Conservation (phyloP, 345 rosid genomes). For the Xanthoceras sorbifolium region DNA sequence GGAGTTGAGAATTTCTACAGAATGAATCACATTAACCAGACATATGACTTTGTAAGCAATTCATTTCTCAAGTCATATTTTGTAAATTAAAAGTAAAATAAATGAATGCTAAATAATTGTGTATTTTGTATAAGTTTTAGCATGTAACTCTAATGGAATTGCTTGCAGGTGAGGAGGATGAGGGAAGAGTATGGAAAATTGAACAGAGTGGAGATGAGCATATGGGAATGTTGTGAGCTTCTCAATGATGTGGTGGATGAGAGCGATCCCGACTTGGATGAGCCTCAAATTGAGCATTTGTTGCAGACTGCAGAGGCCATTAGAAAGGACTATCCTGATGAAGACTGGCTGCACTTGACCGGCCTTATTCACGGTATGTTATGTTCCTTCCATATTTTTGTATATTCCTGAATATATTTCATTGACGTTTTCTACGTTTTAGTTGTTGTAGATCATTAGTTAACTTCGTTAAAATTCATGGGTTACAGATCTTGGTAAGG, state of each 20-base stretch:
- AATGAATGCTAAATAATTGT: neutral
- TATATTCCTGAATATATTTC: neutral
- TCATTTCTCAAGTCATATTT: neutral
- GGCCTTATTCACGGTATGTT: conserved; percentile 60
- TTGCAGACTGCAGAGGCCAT: conserved; percentile 73
- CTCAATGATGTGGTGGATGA: conserved; percentile 68
- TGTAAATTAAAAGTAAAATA: neutral
- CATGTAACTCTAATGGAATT: neutral
- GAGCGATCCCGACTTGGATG: conserved; percentile 75
- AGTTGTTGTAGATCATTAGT: neutral
- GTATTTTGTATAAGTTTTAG: neutral
- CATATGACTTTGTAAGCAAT: conserved; percentile 67
- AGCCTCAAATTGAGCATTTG: conserved; percentile 65
- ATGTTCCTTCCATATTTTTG: neutral
- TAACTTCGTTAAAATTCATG: neutral
- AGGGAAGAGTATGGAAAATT: conserved; percentile 51
- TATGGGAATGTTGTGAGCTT: conserved; percentile 75
- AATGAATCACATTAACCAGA: conserved; percentile 75
- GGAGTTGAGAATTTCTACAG: conserved; percentile 77
- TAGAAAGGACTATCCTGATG: conserved; percentile 55
- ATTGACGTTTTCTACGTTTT: neutral
- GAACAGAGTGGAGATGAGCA: conserved; percentile 58
- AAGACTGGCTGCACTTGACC: conserved; percentile 68
- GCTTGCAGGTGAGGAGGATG: conserved; percentile 47
- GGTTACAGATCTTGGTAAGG: conserved; percentile 75